Conservation (phyloP, 129 eudicot genomes). For the Flaveria ramosissima region DNA sequence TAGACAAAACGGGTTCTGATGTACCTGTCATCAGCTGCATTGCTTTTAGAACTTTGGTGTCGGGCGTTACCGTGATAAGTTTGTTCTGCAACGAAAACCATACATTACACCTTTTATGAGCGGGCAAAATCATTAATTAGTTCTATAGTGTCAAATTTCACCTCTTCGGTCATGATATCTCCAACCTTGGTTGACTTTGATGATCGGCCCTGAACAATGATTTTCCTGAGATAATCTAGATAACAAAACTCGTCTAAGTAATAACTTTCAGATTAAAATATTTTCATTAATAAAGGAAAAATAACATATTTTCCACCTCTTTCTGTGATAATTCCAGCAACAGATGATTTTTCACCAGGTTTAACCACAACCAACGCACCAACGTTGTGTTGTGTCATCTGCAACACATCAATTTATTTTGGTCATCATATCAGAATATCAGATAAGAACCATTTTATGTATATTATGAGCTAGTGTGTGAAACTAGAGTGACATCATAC, state of each 20-base stretch:
- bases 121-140: neutral
- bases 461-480: neutral
- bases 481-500: conserved; percentile 47
- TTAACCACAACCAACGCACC: conserved; percentile 98
- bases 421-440: conserved; percentile 13
- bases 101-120: neutral
- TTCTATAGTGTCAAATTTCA: neutral
- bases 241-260: neutral
- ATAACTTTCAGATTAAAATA: neutral
- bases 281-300: neutral
- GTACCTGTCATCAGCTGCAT: conserved; percentile 99
- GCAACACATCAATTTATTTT: conserved; percentile 24
- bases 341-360: conserved; percentile 80
- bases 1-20: neutral
- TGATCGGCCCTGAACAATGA: conserved; percentile 98
- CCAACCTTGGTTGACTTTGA: conserved; percentile 98
- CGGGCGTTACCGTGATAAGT: conserved; percentile 93
- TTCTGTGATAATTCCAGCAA: conserved; percentile 99
- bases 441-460: neutral
- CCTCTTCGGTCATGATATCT: conserved; percentile 99
- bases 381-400: conserved; percentile 99
- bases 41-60: conserved; percentile 93
- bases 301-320: conserved; percentile 52
- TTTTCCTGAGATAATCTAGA: conserved; percentile 97
- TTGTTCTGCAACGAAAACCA: conserved; percentile 71